Conservation (phyloP, 805 yeast species). For the Kluyveromyces lactis region DNA sequence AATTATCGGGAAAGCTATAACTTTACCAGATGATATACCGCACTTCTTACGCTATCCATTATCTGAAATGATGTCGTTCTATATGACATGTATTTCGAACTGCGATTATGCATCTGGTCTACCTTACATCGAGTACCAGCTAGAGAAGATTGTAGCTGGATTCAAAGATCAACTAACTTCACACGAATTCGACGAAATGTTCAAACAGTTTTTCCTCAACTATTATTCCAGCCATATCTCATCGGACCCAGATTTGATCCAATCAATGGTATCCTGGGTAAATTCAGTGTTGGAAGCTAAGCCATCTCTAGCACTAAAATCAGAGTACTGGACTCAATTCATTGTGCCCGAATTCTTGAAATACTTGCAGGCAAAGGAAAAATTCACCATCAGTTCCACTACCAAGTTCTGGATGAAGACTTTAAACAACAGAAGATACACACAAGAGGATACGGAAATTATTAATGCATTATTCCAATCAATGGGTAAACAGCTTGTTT, state of each 20-base stretch:
- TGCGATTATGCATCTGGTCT: slow-evolving; percentile 30
- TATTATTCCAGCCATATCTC: slow-evolving; percentile 30
- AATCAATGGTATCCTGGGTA: slow-evolving; percentile 43
- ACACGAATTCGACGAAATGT: slow-evolving; percentile 29
- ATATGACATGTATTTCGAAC: slow-evolving; percentile 16
- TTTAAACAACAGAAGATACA: slow-evolving; percentile 39
- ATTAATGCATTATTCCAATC: slow-evolving; percentile 22
- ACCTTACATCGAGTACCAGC: slow-evolving; percentile 37
- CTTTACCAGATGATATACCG: slow-evolving; percentile 23
- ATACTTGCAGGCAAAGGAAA: slow-evolving; percentile 37
- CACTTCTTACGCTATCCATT: slow-evolving; percentile 23
- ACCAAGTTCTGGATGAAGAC: slow-evolving; percentile 47
- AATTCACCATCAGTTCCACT: slow-evolving; percentile 40
- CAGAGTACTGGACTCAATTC: slow-evolving; percentile 18
- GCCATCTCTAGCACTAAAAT: slow-evolving; percentile 40
- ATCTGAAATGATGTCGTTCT: slow-evolving; percentile 23
- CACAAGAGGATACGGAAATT: slow-evolving; percentile 33
- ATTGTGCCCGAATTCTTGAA: slow-evolving; percentile 25
- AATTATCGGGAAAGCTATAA: slow-evolving; percentile 36
- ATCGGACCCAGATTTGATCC: slow-evolving; percentile 53
- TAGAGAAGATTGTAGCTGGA: slow-evolving; percentile 37
- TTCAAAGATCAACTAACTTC: slow-evolving; percentile 28
- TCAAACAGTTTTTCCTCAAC: slow-evolving; percentile 32
- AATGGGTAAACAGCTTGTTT: slow-evolving; percentile 24
- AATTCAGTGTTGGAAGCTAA: slow-evolving; percentile 39